Percentiles rank a stretch among this genome's conserved stretches.
Conservation (phyloP, 192 early-diverging fungal species). For the Podila epicladia region DNA sequence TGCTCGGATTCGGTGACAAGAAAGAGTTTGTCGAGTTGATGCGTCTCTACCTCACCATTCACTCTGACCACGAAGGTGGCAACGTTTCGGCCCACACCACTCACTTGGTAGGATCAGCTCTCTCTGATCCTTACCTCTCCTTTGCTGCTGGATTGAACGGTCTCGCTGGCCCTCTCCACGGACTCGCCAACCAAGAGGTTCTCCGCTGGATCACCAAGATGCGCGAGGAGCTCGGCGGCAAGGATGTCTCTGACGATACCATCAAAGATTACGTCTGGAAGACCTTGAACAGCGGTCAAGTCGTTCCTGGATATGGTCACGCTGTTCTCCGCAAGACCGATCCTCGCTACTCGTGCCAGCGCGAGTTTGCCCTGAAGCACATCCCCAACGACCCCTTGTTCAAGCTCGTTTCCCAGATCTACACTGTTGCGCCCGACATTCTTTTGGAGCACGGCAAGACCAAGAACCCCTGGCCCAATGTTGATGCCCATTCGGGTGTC, state of each 20-base stretch:
- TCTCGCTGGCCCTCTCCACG: constrained; percentile 98
- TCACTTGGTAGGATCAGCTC: constrained; percentile 90
- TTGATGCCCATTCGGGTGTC: constrained; percentile 98
- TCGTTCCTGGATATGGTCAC: constrained; percentile 99
- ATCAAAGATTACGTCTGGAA: constrained; percentile 98
- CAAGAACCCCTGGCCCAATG: constrained; percentile 99
- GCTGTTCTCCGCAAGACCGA: constrained; percentile 95
- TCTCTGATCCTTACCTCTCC: constrained; percentile 98
- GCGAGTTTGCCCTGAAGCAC: constrained; percentile 99
- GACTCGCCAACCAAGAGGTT: constrained; percentile 99
- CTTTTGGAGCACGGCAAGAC: constrained; percentile 99
- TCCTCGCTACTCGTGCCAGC: constrained; percentile 97
- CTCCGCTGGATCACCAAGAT: constrained; percentile 97
- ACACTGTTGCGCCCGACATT: constrained; percentile 96
- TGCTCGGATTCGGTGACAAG: constrained; percentile 91
- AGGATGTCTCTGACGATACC: constrained; percentile 87
- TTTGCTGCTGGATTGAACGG: constrained; percentile 98
- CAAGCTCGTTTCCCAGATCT: constrained; percentile 93
- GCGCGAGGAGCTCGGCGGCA: constrained; percentile 85
- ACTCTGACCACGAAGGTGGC: constrained; percentile 99
- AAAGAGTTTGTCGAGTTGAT: constrained; percentile 96
- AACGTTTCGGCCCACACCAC: constrained; percentile 99
- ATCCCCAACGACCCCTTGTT: constrained; percentile 96
- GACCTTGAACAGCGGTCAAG: constrained; percentile 95
- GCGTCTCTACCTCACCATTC: constrained; percentile 99